Evolutionary conservation across 108 stramenopile species (phyloP), one percentile per base, ranked within the genome.

Genomic region (Cyclotella baltica): DNA sequence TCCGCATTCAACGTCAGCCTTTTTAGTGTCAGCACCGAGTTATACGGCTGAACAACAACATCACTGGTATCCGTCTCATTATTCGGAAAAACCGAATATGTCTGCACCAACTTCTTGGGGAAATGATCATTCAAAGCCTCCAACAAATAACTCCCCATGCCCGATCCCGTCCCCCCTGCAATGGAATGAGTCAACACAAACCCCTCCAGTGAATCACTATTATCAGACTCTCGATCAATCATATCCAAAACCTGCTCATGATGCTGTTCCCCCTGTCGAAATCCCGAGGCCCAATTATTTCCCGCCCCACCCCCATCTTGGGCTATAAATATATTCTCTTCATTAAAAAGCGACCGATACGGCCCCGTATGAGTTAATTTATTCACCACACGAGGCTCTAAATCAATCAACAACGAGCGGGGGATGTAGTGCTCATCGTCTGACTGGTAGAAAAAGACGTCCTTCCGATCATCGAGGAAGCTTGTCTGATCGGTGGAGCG

Each of bases 31-130:
- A 99, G 86, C 22, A 99, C 83, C 13, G 95, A 96, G 80, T 99
- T 99, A 92, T 99, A 99, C 5, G 99, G 99, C 83, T 98, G 97
- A 40, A 99, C 99, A 11, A 99, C 99, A 25, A 99, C 99, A 80
- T 99, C 99, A 30, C 84, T 85, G 72, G 96, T 95, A 79, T 86
- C 88, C 65, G 92, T 85, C 23, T 85, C 85, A 96, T 97, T 97
- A 84, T 97, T 96, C 4, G 99, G 99, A 83, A 99, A 99, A 34
- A 99, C 99, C 23, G 93, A 94, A 78, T 99, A 99, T 1, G 99
- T 99, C 84, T 98, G 97, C 16, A 98, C 90, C 62, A 99, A 74
- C 84, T 99, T 99, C 83, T 98, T 99, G 18, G 99, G 99, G 85
- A 98, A 99, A 79, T 98, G 97, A 78, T 99, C 99, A 83, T 99